Base-by-base conservation (phyloP, 306 rosid species). In the Pyrus betulifolia region DNA sequence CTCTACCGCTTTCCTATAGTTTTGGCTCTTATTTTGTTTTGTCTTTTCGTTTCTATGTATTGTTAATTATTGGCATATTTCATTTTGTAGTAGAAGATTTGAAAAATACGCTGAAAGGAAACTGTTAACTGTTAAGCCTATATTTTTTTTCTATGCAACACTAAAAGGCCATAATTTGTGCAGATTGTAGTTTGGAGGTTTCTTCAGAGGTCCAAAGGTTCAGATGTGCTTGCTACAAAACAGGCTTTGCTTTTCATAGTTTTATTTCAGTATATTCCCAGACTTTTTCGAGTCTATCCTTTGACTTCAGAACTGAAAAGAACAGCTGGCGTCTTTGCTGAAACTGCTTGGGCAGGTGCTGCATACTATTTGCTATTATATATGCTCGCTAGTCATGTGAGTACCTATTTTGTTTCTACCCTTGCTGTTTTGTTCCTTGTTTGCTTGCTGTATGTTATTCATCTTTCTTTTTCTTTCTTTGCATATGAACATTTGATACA, bases 261-360 rank as follows among this genome's bases (percentile, higher is more conserved):
- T 79, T 91, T 96, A 85, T 77, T 96, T 87, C 99, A 96, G 74
- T 93, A 88, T 80, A 60, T 91, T 80, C 99, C 99, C 51, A 85
- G 99, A 81, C 89, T 96, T 79, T 80, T 88, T 61, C 93, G 99
- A 75, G 77, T 87, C 82, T 76, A 86, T 45, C 97, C 99, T 21
- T 85, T 96, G 82, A 87, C 96, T 76, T 96, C 98, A 67, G 99
- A 96, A 75, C 90, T 93, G 74, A 93, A 93, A 87, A 88, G 99
- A 88, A 96, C 99, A 81, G 89, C 96, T 2, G 99, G 99, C 58
- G 97, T 85, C 74, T 89, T 96, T 84, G 99, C 98, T 31, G 98
- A 96, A 91, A 96, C 99, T 68, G 98, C 99, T 71, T 93, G 99
- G 99, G 98, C 97, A 33, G 99, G 99, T 78, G 99, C 99, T 78